Percentiles rank a stretch among this genome's conserved stretches.
These are phyloP conservation scores for Pythium brassicae DNA, from an alignment of 352 stramenopile genomes.

Conservation along the genomic window DNA sequence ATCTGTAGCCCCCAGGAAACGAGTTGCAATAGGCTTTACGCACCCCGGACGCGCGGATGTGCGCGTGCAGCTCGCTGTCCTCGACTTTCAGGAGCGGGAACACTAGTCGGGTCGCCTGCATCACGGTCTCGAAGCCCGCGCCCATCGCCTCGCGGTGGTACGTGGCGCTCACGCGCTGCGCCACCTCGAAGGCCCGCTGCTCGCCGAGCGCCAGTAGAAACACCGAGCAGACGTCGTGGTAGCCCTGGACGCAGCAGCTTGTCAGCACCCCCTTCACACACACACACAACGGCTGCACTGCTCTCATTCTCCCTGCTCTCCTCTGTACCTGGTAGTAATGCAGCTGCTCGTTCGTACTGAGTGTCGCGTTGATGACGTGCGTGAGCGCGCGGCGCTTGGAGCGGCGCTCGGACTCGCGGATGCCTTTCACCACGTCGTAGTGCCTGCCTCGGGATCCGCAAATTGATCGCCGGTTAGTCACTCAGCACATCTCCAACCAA, in stretches of 20 bases:
- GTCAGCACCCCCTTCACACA: background rate
- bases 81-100: conserved; percentile 65
- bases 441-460: conserved; percentile 26
- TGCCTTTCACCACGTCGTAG: conserved; percentile 56
- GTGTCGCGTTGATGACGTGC: conserved; percentile 51
- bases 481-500: background rate
- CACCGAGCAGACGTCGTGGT: conserved; percentile 91
- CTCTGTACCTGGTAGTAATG: conserved; percentile 75
- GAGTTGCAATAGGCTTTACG: too few relatives aligned
- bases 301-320: background rate
- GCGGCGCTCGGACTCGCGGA: conserved; percentile 62
- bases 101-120: conserved; percentile 58
- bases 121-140: conserved; percentile 76
- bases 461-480: background rate
- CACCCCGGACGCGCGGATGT: conserved; percentile 64
- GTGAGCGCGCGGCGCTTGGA: conserved; percentile 56
- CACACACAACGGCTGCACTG: background rate
- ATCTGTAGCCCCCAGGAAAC: too few relatives aligned
- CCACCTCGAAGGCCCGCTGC: conserved; percentile 52
- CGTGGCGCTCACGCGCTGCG: conserved; percentile 72
- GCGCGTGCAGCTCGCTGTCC: conserved; percentile 53
- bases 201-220: conserved; percentile 81
- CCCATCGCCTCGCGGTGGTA: conserved; percentile 90
- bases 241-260: conserved; percentile 39
- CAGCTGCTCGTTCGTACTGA: conserved; percentile 41